A percentile compares a stretch with the other conserved stretches of the same genome.
These are phyloP conservation scores for Cladosporium austrohemisphaericum DNA, from an alignment of 2,329 filamentous ascomycete species.

Conservation along the genomic window DNA sequence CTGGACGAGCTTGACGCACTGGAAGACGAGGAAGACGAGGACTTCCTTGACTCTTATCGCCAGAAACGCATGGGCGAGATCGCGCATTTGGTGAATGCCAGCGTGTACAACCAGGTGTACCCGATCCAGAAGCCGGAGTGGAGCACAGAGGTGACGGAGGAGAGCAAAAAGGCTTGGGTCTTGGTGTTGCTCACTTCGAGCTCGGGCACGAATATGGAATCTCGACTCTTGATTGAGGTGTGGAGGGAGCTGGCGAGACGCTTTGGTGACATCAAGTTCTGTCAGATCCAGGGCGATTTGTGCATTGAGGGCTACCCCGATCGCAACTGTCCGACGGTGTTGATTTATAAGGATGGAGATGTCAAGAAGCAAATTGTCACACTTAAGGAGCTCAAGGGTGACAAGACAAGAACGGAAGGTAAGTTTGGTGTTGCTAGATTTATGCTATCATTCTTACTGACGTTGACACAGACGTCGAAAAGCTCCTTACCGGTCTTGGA, in stretches of 20 bases:
- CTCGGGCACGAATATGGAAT: slow-evolving; percentile 77
- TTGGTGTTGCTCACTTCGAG: slow-evolving; percentile 80
- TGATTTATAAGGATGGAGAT: slow-evolving; percentile 89
- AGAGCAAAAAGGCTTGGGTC: slow-evolving; percentile 64
- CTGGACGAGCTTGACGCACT: slow-evolving; percentile 89
- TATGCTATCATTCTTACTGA: slow-evolving; percentile 10
- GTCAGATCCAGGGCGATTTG: slow-evolving; percentile 85
- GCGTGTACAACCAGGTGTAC: slow-evolving; percentile 85
- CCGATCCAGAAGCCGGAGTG: slow-evolving; percentile 94
- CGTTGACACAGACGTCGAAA: slow-evolving; percentile 70
- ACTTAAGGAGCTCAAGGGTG: slow-evolving; percentile 70
- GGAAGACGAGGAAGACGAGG: slow-evolving; percentile 93
- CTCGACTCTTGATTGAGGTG: slow-evolving; percentile 73
- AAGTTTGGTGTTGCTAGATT: slow-evolving; percentile 37
- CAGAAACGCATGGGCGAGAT: slow-evolving; percentile 83
- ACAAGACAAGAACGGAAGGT: slow-evolving; percentile 58
- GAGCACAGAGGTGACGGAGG: slow-evolving; percentile 83
- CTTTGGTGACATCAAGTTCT: slow-evolving; percentile 96
- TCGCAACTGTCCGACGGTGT: slow-evolving; percentile 85
- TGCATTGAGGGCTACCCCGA: slow-evolving; percentile 98
- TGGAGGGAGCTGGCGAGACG: slow-evolving; percentile 81
- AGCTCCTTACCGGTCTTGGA: slow-evolving; percentile 74
- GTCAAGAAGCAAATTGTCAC: slow-evolving; percentile 93
- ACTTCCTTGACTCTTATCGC: slow-evolving; percentile 84
- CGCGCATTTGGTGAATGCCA: slow-evolving; percentile 67